These are phyloP conservation scores for Plasmodium adleri DNA, from an alignment of 169 alveolate species.

Conservation along the genomic window DNA sequence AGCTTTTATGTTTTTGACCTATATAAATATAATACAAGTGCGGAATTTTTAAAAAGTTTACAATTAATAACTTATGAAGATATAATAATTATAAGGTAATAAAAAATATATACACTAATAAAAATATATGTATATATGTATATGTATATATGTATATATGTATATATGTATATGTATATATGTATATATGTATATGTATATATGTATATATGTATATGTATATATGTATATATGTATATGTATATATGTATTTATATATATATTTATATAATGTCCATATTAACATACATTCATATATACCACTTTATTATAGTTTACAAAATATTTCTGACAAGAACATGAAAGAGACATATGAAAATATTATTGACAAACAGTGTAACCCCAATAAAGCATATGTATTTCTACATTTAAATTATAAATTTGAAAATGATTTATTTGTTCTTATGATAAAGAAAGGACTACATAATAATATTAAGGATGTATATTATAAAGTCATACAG, in stretches of 20 bases:
- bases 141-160: background rate
- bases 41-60: slow-evolving; percentile 1
- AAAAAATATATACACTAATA: too few species aligned
- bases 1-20: slow-evolving; percentile 33
- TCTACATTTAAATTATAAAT: slow-evolving; percentile 14
- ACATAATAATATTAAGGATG: slow-evolving; percentile 1
- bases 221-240: too few species aligned
- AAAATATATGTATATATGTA: too few species aligned
- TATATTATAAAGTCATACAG: background rate
- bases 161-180: too few species aligned
- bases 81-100: slow-evolving; percentile 46
- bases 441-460: slow-evolving; percentile 8
- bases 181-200: background rate
- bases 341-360: background rate
- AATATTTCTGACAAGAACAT: slow-evolving; percentile 1
- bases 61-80: slow-evolving; percentile 12
- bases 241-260: too few species aligned
- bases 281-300: too few species aligned
- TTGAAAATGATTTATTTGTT: slow-evolving; percentile 2
- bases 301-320: slow-evolving; percentile 10
- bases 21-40: background rate
- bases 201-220: background rate
- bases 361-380: slow-evolving; percentile 2
- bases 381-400: background rate
- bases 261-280: too few species aligned